Evolutionary conservation across 495 filamentous ascomycete species (phyloP), one percentile per base, ranked within the genome.

Genomic region (Choiromyces venosus): DNA sequence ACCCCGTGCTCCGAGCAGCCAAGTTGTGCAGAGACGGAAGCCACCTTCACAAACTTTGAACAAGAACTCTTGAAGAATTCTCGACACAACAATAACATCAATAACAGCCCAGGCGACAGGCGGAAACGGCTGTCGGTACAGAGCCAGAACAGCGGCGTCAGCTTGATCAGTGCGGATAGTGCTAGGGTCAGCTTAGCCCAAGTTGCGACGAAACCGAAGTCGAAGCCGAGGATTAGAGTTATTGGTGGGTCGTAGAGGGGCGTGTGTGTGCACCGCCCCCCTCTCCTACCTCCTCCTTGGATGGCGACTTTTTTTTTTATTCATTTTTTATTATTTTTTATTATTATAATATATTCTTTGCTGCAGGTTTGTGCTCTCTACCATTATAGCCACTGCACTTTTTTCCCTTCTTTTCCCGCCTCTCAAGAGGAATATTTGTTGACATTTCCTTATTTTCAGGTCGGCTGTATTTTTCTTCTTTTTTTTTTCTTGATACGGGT

Each of bases 151-250:
- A 77, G 75, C 21, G 74, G 74, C 0, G 67, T 73, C 44, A 77
- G 75, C 40, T 61, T 77, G 42, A 69, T 77, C 40, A 77, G 74
- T 35, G 72, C 66, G 56, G 75, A 77, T 64, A 77, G 74, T 16
- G 75, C 74, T 29, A 73, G 73, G 52, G 71, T 77, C 37, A 77
- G 75, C 38, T 71, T 77, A 35, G 75, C 75, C 0, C 75, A 77
- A 33, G 75, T 77, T 42, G 75, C 75, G 29, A 77, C 76, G 70
- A 76, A 74, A 38, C 75, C 75, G 37, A 74, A 77, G 42, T 77
- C 75, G 18, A 77, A 66, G 36, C 75, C 75, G 21, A 77, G 69
- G 33, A 38, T 77, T 18, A 74, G 76, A 44, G 71, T 77, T 18
- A 77, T 77, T n/a, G 52, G 52, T 61, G 52, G 52, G 25, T 16